A percentile compares a stretch with the other conserved stretches of the same genome.
phyloP scores from a whole-genome alignment of 2,329 filamentous ascomycete species.

The Leptographium radiaticola region DNA sequence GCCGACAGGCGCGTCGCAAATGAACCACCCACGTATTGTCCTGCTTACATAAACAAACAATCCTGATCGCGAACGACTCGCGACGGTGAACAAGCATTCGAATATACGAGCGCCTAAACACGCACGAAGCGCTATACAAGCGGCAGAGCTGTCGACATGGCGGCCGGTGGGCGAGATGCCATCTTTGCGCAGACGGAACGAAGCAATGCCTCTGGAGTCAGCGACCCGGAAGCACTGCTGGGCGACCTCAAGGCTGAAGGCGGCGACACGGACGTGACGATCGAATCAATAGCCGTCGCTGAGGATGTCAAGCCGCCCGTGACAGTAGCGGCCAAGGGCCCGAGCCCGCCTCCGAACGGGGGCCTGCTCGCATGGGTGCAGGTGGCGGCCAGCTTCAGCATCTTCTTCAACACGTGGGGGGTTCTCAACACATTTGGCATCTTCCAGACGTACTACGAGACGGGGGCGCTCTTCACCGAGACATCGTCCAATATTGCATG shows the following conservation, averaged over 20 bases:
- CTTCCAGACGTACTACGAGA: conserved; percentile 42
- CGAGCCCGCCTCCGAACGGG: neutral
- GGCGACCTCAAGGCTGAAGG: neutral
- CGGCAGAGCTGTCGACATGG: neutral
- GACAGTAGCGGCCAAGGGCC: neutral
- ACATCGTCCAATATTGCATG: conserved; percentile 24
- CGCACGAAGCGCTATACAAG: too few species aligned
- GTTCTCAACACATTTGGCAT: conserved; percentile 33
- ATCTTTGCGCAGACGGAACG: neutral
- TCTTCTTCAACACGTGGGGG: conserved; percentile 43
- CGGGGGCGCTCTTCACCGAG: conserved; percentile 16
- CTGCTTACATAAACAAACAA: too few species aligned
- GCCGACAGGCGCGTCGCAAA: too few species aligned
- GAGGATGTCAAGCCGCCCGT: neutral
- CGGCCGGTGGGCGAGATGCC: neutral
- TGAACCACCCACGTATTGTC: too few species aligned
- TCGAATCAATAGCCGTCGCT: neutral
- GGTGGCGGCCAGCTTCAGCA: conserved; percentile 22
- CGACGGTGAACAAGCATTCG: too few species aligned
- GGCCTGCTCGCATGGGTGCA: conserved; percentile 4
- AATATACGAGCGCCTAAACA: too few species aligned
- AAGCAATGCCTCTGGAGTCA: neutral
- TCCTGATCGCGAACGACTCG: too few species aligned
- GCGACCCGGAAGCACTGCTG: neutral
- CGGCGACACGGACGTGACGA: neutral